Conservation (phyloP, 768 basidiomycete species). For the Panellus pusillus region DNA sequence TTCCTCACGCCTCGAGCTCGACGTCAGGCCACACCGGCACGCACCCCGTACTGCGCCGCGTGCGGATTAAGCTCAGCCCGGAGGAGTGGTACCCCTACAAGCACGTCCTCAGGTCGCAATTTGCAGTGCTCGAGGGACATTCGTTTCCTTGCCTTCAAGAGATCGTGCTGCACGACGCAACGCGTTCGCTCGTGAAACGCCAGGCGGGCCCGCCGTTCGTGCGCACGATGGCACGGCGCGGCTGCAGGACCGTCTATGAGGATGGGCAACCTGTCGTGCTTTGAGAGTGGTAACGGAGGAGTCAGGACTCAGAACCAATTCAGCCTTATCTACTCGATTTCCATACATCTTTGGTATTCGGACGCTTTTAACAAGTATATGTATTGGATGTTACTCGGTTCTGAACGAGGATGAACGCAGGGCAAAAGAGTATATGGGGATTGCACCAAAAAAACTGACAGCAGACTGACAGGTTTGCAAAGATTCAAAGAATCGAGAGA, state of each 20-base stretch:
- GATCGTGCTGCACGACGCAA: slow-evolving; percentile 5
- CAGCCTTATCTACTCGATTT: too few relatives aligned
- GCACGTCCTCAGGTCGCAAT: background rate
- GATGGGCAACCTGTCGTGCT: background rate
- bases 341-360: too few relatives aligned
- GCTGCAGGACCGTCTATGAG: slow-evolving; percentile 1
- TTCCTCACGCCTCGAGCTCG: too few relatives aligned
- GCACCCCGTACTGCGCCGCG: background rate
- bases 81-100: slow-evolving; percentile 13
- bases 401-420: too few relatives aligned
- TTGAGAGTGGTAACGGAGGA: too few relatives aligned
- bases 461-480: too few relatives aligned
- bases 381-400: too few relatives aligned
- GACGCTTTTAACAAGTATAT: too few relatives aligned
- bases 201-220: background rate
- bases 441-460: too few relatives aligned
- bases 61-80: slow-evolving; percentile 9
- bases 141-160: slow-evolving; percentile 6
- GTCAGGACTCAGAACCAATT: too few relatives aligned
- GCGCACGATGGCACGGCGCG: background rate
- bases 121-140: background rate
- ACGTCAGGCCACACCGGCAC: background rate
- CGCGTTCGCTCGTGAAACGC: background rate
- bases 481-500: too few relatives aligned
- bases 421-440: too few relatives aligned